Evolutionary conservation across 2,329 filamentous ascomycete genomes (phyloP).

Genomic region (Didymella sp.): DNA sequence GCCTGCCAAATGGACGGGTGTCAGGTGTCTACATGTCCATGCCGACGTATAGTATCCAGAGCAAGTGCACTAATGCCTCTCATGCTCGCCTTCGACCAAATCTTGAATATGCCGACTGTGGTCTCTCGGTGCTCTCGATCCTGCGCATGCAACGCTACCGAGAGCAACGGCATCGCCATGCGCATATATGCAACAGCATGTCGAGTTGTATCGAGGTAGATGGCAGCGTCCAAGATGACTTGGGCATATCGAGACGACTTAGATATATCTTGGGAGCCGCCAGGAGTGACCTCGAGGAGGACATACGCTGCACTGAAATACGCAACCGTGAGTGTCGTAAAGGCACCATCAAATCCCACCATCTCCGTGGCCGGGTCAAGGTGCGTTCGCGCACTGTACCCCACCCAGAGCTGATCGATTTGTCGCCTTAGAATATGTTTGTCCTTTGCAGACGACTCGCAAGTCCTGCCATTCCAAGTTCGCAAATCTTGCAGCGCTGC

Average conservation of each 20-base stretch:
- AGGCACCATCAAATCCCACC: not conserved
- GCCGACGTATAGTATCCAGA: constrained; percentile 17
- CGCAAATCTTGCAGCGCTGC: constrained; percentile 29
- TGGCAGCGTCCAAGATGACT: constrained; percentile 32
- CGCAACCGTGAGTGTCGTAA: not conserved
- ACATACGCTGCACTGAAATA: constrained; percentile 9
- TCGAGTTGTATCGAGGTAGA: constrained; percentile 26
- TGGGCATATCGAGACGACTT: not conserved
- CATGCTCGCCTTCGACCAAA: constrained; percentile 34
- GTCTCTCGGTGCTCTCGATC: constrained; percentile 19
- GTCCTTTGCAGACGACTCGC: not conserved
- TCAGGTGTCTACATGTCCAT: not conserved
- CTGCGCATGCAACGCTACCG: constrained; percentile 38
- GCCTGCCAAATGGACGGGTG: not conserved
- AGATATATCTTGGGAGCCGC: too few species aligned
- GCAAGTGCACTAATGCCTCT: constrained; percentile 39
- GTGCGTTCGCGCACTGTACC: not conserved
- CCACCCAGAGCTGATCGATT: constrained; percentile 4
- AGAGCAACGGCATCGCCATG: constrained; percentile 39
- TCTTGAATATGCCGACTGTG: constrained; percentile 29
- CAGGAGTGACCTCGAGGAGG: not conserved
- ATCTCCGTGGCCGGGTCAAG: too few species aligned
- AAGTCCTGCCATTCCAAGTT: not conserved
- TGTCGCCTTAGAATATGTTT: not conserved
- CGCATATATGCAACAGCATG: constrained; percentile 43